Evolutionary conservation across 345 rosid genomes (phyloP).

Genomic region (Eucalyptus tenuipes): DNA sequence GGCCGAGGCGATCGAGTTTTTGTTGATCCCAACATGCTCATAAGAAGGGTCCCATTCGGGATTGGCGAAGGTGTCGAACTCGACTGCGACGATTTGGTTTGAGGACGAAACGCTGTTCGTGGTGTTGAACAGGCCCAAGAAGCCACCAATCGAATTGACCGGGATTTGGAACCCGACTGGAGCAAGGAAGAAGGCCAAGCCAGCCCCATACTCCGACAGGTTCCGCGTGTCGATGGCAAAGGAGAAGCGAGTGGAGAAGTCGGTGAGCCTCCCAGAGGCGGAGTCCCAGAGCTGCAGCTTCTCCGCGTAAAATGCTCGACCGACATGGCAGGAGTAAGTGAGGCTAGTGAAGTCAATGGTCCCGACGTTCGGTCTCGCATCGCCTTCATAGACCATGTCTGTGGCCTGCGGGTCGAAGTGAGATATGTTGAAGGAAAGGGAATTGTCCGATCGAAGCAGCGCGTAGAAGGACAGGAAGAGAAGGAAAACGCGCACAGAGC

Average conservation of each 20-base stretch:
- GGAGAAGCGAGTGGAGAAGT: constrained; percentile 18
- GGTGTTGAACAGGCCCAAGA: constrained; percentile 1
- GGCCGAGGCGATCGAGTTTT: constrained; percentile 17
- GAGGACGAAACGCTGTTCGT: neutral
- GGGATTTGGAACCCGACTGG: neutral
- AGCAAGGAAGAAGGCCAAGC: neutral
- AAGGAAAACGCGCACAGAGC: neutral
- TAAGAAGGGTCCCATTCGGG: constrained; percentile 13
- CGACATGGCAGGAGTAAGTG: neutral
- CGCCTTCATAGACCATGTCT: constrained; percentile 14
- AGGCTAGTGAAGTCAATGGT: constrained; percentile 7
- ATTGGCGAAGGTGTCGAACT: constrained; percentile 16
- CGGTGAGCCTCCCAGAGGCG: neutral
- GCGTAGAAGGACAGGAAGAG: neutral
- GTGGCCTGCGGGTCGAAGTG: neutral
- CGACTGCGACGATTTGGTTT: constrained; percentile 7
- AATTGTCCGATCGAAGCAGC: neutral
- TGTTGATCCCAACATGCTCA: constrained; percentile 33
- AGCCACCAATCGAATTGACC: neutral
- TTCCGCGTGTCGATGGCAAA: neutral
- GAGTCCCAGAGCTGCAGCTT: constrained; percentile 18
- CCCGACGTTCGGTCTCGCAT: constrained; percentile 10
- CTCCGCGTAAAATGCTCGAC: constrained; percentile 16
- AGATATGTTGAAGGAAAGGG: constrained; percentile 6
- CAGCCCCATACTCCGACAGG: neutral